A percentile compares a stretch with the other conserved stretches of the same genome.
These are phyloP conservation scores for Rosa rugosa DNA, from an alignment of 306 rosid genomes.

Conservation along the genomic window DNA sequence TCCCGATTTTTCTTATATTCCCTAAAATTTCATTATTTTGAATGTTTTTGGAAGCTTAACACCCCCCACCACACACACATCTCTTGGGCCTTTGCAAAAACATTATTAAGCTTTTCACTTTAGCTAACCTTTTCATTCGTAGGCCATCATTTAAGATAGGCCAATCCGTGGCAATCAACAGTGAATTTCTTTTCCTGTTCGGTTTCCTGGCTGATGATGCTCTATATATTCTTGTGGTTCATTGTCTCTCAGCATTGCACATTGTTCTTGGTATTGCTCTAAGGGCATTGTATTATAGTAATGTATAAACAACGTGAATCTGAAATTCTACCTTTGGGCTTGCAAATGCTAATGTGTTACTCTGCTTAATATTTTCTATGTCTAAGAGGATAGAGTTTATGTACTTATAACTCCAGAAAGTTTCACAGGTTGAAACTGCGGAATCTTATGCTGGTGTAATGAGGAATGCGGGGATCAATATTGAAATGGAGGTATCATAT, in stretches of 20 bases:
- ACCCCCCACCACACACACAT: too few relatives aligned
- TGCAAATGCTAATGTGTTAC: background rate
- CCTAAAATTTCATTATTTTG: background rate
- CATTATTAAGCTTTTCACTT: background rate
- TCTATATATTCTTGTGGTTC: background rate
- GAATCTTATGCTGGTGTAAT: conserved; percentile 66
- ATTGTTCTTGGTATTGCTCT: background rate
- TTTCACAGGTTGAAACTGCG: conserved; percentile 73
- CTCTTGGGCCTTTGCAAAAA: background rate
- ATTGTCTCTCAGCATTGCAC: background rate
- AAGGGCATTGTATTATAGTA: background rate
- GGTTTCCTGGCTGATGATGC: background rate
- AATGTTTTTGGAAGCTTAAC: background rate
- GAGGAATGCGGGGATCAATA: conserved; percentile 54
- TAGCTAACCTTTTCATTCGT: background rate
- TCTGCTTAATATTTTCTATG: background rate
- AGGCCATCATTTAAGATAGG: background rate
- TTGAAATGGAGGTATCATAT: conserved; percentile 64
- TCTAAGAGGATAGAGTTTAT: conserved; percentile 6
- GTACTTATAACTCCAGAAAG: conserved; percentile 4
- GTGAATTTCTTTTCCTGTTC: background rate
- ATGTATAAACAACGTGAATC: background rate
- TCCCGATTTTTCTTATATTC: background rate
- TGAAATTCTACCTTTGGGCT: background rate
- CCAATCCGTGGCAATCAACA: background rate